A percentile compares a stretch with the other conserved stretches of the same genome.
Evolutionary conservation across 495 filamentous ascomycete genomes (phyloP).

Genomic region (Penicillium lividum): DNA sequence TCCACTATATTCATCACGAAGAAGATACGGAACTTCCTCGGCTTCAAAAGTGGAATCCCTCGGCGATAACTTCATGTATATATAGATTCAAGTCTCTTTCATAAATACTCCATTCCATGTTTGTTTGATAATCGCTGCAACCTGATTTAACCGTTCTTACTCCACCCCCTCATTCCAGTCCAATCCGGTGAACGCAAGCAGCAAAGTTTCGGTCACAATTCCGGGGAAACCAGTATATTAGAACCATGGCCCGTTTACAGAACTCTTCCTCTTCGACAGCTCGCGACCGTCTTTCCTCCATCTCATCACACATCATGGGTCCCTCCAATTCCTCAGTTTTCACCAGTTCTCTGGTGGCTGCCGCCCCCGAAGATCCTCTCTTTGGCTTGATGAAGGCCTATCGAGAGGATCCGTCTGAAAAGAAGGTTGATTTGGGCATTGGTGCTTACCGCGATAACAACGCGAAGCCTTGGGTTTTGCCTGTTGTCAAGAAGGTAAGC

Average conservation of each 20-base stretch:
- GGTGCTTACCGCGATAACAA: slow-evolving; percentile 95
- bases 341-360: slow-evolving; percentile 73
- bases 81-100: not conserved
- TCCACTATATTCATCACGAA: slow-evolving; percentile 16
- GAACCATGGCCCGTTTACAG: slow-evolving; percentile 20
- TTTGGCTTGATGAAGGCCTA: slow-evolving; percentile 93
- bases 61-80: slow-evolving; percentile 1
- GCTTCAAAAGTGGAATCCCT: not conserved
- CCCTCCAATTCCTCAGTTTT: slow-evolving; percentile 63
- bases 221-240: slow-evolving; percentile 22
- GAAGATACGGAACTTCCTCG: slow-evolving; percentile 19
- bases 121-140: not conserved
- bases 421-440: slow-evolving; percentile 95
- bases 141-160: slow-evolving; percentile 18
- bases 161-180: slow-evolving; percentile 29
- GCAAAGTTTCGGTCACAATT: slow-evolving; percentile 29
- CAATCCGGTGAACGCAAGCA: slow-evolving; percentile 38
- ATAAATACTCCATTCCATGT: too few species aligned
- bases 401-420: slow-evolving; percentile 75
- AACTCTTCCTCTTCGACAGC: slow-evolving; percentile 27
- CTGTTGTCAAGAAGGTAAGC: slow-evolving; percentile 90
- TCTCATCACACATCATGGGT: slow-evolving; percentile 51
- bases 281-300: slow-evolving; percentile 39
- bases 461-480: slow-evolving; percentile 97
- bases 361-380: slow-evolving; percentile 92